Evolutionary conservation across 2,329 filamentous ascomycete genomes (phyloP), one percentile per base, ranked within the genome.

Genomic region (Aureobasidium sp.): DNA sequence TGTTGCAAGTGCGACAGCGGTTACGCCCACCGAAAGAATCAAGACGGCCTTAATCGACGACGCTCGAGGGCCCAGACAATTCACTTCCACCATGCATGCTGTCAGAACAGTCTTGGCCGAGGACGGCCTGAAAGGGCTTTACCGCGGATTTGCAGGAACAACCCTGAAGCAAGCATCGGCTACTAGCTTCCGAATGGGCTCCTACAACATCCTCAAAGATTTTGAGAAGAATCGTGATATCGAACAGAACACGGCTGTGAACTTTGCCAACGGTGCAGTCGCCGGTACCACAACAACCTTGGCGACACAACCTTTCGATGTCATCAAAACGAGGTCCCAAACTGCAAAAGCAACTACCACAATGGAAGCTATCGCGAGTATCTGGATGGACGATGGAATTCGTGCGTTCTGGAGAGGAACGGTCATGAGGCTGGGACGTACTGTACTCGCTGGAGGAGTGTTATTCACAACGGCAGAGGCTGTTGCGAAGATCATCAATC

Each of bases 21-120:
- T 86, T 1, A 86, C 83, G 2, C 83, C 83, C 0, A 84, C 80
- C 0, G 83, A 86, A 61, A 73, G 83, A 14, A 79, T 86, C 61
- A 86, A 86, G 64, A 86, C 83, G 1, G 81, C 81, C 0, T 63
- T 85, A 6, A 84, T 84, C 56, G 80, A 84, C 62, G 80, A 84
- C 60, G 79, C 79, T 6, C 25, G 35, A 12, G 64, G 61, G 1
- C 68, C 74, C 29, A 72, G 69, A 32, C 68, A 74, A 16, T 83
- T 80, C 63, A 68, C 66, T 2, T 73, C 71, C 4, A 71, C 77
- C 0, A 58, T 70, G 30, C 78, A 83, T 60, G 79, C 78, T 25
- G 69, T 77, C 3, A 62, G 62, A 3, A 66, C 73, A 0, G 71
- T 84, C 2, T 66, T 76, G 56, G 66, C 68, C 14, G 75, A 80